These are phyloP conservation scores for Monilinia fructigena DNA, from an alignment of 2,329 filamentous ascomycete species.

Conservation along the genomic window DNA sequence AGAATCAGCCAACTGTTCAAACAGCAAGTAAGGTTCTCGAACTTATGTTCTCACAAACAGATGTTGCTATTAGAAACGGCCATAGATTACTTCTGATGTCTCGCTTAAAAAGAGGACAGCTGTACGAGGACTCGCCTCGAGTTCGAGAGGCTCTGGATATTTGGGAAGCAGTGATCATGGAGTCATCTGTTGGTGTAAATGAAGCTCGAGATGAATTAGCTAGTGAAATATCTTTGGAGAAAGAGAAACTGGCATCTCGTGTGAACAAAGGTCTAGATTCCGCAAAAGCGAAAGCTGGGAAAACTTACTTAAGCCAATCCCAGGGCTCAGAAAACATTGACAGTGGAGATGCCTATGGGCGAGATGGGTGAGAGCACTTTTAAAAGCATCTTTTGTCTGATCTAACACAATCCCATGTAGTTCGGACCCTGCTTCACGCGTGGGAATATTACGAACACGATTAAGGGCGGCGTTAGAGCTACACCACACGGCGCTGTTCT, in stretches of 20 bases:
- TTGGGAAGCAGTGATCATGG: conserved; percentile 60
- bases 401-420: conserved; percentile 1
- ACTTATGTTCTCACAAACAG: conserved; percentile 87
- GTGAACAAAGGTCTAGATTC: neutral
- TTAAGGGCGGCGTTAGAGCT: conserved; percentile 74
- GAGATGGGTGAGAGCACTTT: conserved; percentile 38
- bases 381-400: neutral
- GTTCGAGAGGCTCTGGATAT: conserved; percentile 66
- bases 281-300: neutral
- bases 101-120: conserved; percentile 69
- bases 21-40: conserved; percentile 85
- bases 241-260: neutral
- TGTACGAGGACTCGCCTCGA: conserved; percentile 71
- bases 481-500: conserved; percentile 80
- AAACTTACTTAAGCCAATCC: no score
- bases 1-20: conserved; percentile 61
- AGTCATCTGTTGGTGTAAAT: conserved; percentile 53
- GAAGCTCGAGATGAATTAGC: conserved; percentile 64
- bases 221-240: conserved; percentile 43
- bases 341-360: conserved; percentile 20
- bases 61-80: conserved; percentile 62
- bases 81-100: conserved; percentile 65
- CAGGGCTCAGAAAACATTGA: neutral
- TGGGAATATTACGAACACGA: conserved; percentile 61
- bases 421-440: conserved; percentile 39